A percentile compares a stretch with the other conserved stretches of the same genome.
phyloP scores from a whole-genome alignment of 768 basidiomycete species.

The Lactarius psammicola region DNA sequence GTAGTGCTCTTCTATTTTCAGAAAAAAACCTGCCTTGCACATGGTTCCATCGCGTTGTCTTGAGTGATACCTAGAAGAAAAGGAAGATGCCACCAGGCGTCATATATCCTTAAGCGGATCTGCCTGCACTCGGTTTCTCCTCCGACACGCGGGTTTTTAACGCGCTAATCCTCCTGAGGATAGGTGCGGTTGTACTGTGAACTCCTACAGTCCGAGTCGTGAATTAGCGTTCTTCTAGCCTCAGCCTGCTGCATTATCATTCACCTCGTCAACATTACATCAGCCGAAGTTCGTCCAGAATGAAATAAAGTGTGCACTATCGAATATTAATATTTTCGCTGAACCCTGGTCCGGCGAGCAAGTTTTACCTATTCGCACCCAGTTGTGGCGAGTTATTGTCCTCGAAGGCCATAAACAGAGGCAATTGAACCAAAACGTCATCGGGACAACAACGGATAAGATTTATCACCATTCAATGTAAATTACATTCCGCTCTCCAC shows the following conservation, averaged over 20 bases:
- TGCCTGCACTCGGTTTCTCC: neutral
- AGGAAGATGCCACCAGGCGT: neutral
- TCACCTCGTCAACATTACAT: no score
- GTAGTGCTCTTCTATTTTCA: no score
- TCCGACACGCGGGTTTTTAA: neutral
- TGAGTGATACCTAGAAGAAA: no score
- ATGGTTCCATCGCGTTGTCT: neutral
- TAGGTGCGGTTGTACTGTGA: neutral
- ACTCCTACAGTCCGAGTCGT: no score
- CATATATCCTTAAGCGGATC: neutral
- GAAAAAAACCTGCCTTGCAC: neutral
- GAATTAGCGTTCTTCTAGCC: no score
- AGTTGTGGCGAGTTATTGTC: neutral
- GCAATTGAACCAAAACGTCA: neutral
- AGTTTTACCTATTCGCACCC: neutral
- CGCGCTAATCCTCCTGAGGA: neutral
- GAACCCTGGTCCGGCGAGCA: neutral
- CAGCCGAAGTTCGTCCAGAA: neutral
- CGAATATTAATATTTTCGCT: neutral
- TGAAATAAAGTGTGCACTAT: neutral
- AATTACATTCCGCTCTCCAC: no score
- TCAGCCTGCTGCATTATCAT: no score
- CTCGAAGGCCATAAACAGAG: neutral
- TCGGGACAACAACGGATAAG: no score
- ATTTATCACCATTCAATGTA: no score